Evolutionary conservation across 306 rosid genomes (phyloP).

Genomic region (Medicago lupulina): DNA sequence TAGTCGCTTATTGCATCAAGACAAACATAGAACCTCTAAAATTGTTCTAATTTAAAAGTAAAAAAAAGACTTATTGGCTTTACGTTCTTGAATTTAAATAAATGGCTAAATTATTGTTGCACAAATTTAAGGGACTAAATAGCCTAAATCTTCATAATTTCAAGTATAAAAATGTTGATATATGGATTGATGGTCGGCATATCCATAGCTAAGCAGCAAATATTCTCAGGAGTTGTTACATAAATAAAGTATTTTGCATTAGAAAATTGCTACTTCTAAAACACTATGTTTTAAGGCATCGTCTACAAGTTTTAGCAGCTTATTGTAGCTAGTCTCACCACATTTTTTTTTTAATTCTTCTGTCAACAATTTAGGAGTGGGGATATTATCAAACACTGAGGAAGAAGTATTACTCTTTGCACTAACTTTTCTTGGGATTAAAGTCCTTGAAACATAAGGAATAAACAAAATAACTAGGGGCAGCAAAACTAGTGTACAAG

Average conservation of each 20-base stretch:
- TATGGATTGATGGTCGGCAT: neutral
- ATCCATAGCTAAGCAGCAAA: constrained; percentile 26
- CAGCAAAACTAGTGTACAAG: constrained; percentile 23
- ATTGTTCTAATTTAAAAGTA: too few relatives aligned
- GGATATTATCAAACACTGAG: neutral
- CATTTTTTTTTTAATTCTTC: neutral
- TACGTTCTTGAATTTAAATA: too few relatives aligned
- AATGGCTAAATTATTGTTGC: neutral
- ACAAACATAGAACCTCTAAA: too few relatives aligned
- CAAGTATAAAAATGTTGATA: neutral
- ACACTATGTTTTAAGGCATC: neutral
- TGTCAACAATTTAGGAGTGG: neutral
- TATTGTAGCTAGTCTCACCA: neutral
- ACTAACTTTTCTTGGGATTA: neutral
- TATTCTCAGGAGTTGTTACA: constrained; percentile 4
- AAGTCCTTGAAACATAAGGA: constrained; percentile 12
- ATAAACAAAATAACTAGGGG: constrained; percentile 22
- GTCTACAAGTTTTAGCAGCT: neutral
- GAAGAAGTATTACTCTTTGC: constrained; percentile 26
- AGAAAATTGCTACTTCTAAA: neutral
- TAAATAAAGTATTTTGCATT: constrained; percentile 15
- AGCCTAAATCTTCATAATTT: too few relatives aligned
- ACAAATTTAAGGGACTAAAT: too few relatives aligned
- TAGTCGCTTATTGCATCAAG: too few relatives aligned
- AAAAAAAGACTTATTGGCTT: too few relatives aligned